Evolutionary conservation across 805 yeast genomes (phyloP).

Genomic region (Wickerhamiella brachini): DNA sequence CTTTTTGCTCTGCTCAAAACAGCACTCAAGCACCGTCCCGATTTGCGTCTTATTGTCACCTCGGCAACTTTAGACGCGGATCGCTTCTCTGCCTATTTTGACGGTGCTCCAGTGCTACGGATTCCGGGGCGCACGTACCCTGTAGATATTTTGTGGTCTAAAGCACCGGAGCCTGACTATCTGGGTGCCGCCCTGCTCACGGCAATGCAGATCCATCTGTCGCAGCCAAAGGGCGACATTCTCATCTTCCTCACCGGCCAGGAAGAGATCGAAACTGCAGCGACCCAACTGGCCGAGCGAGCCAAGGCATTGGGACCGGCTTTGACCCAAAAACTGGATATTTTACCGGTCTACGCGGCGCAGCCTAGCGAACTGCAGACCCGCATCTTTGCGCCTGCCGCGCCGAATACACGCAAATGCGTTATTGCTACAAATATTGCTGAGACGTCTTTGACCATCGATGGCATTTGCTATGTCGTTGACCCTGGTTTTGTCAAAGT

Average conservation of each 20-base stretch:
- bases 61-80: slow-evolving; percentile 92
- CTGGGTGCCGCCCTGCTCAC: slow-evolving; percentile 9
- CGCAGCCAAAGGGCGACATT: slow-evolving; percentile 53
- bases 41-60: slow-evolving; percentile 63
- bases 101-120: slow-evolving; percentile 70
- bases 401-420: slow-evolving; percentile 63
- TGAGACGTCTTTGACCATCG: slow-evolving; percentile 90
- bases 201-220: slow-evolving; percentile 13
- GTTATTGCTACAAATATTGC: slow-evolving; percentile 95
- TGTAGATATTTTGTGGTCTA: slow-evolving; percentile 71
- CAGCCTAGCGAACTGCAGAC: slow-evolving; percentile 75
- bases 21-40: slow-evolving; percentile 46
- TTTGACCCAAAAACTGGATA: slow-evolving; percentile 40
- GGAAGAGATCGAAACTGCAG: slow-evolving; percentile 87
- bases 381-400: slow-evolving; percentile 77
- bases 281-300: slow-evolving; percentile 52
- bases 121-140: slow-evolving; percentile 93
- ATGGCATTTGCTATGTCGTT: slow-evolving; percentile 87
- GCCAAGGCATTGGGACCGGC: slow-evolving; percentile 50
- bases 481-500: slow-evolving; percentile 94
- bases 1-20: slow-evolving; percentile 70
- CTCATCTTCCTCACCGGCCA: slow-evolving; percentile 90
- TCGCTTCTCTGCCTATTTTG: slow-evolving; percentile 70
- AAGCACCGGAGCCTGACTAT: slow-evolving; percentile 49
- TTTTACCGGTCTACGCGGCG: slow-evolving; percentile 85